Base-by-base conservation (phyloP, 1,139 yeast genomes). In the Pichia sp. region DNA sequence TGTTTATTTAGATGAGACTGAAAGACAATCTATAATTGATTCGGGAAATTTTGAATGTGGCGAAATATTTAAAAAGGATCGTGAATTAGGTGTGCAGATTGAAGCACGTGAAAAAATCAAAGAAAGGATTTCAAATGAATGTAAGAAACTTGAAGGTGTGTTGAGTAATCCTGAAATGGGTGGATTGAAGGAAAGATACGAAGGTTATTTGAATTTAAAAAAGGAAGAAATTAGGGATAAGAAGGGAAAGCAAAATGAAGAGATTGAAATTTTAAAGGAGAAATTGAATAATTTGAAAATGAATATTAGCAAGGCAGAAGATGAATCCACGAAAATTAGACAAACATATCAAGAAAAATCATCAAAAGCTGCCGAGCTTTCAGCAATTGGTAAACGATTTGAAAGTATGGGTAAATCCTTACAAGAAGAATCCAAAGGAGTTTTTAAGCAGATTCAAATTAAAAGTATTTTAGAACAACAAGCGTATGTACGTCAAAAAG, bases 291-390 rank as follows among this genome's bases (percentile, higher is more conserved):
- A 59, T 13, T 56, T 75, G 14, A 53, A 63, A 28, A 50, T 52
- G 19, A 65, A 67, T 43, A 50, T 67, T 13, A 38, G 40, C 1
- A 55, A 56, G 26, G 52, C 66, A 21, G 52, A 53, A 6, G 50
- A 50, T 3, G 68, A 63, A 37, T 68, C 69, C 44, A 80, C 76
- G 25, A 39, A 49, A 0, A 53, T 70, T 8, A 62, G 87, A 45
- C 49, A 50, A 2, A 55, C 67, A 34, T 81, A 81, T 53, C 88
- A 80, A 57, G 51, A 55, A 6, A 62, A 63, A 24, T 78, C 86
- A 0, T 62, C 77, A 0, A 62, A 60, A 16, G 87, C 87, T 0
- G 82, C 79, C 1, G 75, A 71, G 35, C 53, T 65, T 26, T 69
- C 82, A 1, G 54, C 58, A 0, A 50, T 50, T 16, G 51, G 72